phyloP scores from a whole-genome alignment of 176 grass and related monocot species.

The Carex parvula region DNA sequence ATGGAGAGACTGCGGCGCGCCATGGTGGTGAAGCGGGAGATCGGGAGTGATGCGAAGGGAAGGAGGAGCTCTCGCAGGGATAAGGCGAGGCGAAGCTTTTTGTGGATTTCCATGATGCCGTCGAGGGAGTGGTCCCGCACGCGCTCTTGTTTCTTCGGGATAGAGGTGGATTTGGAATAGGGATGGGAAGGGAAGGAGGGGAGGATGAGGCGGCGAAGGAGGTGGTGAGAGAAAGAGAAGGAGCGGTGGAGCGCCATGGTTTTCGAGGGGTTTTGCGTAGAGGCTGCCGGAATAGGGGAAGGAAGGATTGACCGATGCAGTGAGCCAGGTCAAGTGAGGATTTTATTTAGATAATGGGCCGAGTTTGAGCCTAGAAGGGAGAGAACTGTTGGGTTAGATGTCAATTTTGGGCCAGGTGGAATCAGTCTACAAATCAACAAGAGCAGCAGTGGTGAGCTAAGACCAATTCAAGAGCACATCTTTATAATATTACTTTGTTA shows the following conservation, averaged over 20 bases:
- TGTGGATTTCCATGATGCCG: conserved; percentile 80
- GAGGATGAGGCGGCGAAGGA: neutral
- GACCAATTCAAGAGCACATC: neutral
- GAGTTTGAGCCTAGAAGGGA: neutral
- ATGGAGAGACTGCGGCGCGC: conserved; percentile 63
- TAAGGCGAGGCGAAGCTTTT: conserved; percentile 60
- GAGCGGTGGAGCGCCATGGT: conserved; percentile 17
- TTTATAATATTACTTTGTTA: no score
- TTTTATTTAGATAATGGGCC: neutral
- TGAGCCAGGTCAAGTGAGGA: neutral
- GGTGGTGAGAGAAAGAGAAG: neutral
- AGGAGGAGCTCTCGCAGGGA: conserved; percentile 54
- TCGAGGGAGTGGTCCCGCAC: conserved; percentile 89
- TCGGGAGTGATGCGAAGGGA: conserved; percentile 41
- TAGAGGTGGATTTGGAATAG: conserved; percentile 70
- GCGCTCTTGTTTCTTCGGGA: conserved; percentile 68
- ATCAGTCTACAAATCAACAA: neutral
- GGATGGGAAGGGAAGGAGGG: neutral
- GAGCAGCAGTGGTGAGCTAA: neutral
- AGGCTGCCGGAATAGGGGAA: neutral
- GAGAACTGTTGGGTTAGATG: neutral
- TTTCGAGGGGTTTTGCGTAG: neutral
- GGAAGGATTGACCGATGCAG: no score
- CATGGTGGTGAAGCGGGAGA: conserved; percentile 54
- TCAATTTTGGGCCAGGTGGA: neutral